These are phyloP conservation scores for Hemisphaericaspora xylanilytica DNA, from an alignment of 1,139 yeast species.

Conservation along the genomic window DNA sequence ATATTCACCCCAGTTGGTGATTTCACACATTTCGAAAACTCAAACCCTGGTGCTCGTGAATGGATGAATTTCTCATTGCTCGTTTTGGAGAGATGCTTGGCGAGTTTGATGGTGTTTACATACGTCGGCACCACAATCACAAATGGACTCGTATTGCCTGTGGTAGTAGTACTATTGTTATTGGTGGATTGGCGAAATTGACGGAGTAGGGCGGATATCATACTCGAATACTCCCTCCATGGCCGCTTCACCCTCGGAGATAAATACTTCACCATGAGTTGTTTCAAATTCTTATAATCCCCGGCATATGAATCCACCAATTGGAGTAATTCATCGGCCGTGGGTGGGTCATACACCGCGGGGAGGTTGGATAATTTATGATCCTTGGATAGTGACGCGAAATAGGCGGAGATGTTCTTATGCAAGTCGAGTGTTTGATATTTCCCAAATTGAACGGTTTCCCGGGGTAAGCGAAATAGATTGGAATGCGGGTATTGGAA, in stretches of 20 bases:
- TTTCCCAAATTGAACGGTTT: neutral
- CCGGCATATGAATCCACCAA: neutral
- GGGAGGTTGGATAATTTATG: constrained; percentile 1
- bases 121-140: constrained; percentile 14
- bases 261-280: neutral
- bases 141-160: constrained; percentile 8
- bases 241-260: neutral
- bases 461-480: neutral
- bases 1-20: constrained; percentile 1
- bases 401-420: neutral
- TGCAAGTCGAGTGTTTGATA: neutral
- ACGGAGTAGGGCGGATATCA: neutral
- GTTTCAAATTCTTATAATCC: neutral
- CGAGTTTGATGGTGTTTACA: constrained; percentile 1
- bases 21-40: neutral
- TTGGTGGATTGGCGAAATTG: neutral
- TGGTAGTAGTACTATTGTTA: constrained; percentile 9
- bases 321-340: neutral
- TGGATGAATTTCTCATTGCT: neutral
- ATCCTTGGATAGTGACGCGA: constrained; percentile 1
- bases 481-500: neutral
- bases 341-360: constrained; percentile 4
- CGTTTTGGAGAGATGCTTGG: neutral
- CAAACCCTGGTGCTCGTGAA: neutral
- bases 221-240: neutral